Conservation (phyloP, 2,329 filamentous ascomycete species). For the Fusarium poae region DNA sequence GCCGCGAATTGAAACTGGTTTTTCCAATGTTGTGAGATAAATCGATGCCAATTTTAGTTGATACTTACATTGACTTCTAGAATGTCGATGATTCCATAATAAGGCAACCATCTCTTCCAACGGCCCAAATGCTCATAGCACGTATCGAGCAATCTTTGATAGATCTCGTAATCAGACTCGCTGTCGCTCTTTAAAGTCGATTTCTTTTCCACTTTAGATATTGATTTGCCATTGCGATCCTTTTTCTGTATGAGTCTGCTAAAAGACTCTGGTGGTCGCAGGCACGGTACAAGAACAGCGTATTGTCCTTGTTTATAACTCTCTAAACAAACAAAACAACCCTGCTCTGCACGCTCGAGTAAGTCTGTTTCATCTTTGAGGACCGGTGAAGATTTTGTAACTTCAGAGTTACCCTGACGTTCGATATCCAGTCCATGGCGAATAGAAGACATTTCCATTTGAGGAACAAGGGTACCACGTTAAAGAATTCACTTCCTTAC, state of each 20-base stretch:
- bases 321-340: neutral
- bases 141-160: neutral
- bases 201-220: accelerated
- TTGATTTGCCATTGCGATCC: accelerated
- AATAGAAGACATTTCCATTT: neutral
- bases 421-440: neutral
- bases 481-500: neutral
- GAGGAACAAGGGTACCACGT: accelerated
- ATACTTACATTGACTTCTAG: neutral
- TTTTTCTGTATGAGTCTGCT: accelerated
- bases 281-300: neutral
- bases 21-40: neutral
- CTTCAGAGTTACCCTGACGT: neutral
- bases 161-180: neutral
- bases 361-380: neutral
- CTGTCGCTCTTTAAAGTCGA: neutral
- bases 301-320: neutral
- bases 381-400: neutral
- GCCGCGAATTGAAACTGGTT: neutral
- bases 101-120: conserved; percentile 1
- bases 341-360: neutral
- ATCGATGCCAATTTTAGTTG: accelerated
- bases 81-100: neutral
- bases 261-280: neutral
- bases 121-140: neutral